These are phyloP conservation scores for Crithidia fasciculata DNA, from an alignment of 208 protist genomes.

Conservation along the genomic window DNA sequence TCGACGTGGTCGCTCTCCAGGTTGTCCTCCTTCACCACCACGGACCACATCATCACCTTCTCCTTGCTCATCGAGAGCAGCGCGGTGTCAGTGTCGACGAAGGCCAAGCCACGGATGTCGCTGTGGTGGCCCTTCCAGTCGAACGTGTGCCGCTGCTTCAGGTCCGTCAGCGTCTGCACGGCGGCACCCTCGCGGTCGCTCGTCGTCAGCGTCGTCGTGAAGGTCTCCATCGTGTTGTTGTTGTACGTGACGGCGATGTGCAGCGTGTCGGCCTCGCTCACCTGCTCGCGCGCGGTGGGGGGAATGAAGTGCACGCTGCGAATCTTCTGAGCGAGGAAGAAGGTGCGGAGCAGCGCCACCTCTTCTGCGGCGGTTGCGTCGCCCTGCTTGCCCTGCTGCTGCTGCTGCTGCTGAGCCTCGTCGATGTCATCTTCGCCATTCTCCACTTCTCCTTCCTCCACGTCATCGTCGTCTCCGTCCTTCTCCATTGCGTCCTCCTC, in stretches of 20 bases:
- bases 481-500: constrained; percentile 10
- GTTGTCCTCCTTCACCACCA: constrained; percentile 49
- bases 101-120: constrained; percentile 70
- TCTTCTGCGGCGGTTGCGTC: constrained; percentile 71
- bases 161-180: constrained; percentile 71
- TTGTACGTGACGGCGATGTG: constrained; percentile 87
- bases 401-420: not conserved
- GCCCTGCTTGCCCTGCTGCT: constrained; percentile 10
- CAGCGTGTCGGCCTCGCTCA: constrained; percentile 43
- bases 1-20: constrained; percentile 48
- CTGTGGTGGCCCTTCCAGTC: constrained; percentile 74
- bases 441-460: constrained; percentile 18
- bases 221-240: constrained; percentile 84
- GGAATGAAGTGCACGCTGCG: constrained; percentile 84
- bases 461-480: constrained; percentile 28
- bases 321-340: constrained; percentile 83
- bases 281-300: constrained; percentile 32
- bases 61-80: constrained; percentile 85
- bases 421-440: constrained; percentile 4
- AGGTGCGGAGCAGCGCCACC: constrained; percentile 70
- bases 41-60: constrained; percentile 84
- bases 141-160: constrained; percentile 60
- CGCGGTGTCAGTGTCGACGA: constrained; percentile 83
- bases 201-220: constrained; percentile 66
- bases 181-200: constrained; percentile 62